Evolutionary conservation across 495 filamentous ascomycete genomes (phyloP), one percentile per base, ranked within the genome.

Genomic region (Polyplosphaeria fusca): DNA sequence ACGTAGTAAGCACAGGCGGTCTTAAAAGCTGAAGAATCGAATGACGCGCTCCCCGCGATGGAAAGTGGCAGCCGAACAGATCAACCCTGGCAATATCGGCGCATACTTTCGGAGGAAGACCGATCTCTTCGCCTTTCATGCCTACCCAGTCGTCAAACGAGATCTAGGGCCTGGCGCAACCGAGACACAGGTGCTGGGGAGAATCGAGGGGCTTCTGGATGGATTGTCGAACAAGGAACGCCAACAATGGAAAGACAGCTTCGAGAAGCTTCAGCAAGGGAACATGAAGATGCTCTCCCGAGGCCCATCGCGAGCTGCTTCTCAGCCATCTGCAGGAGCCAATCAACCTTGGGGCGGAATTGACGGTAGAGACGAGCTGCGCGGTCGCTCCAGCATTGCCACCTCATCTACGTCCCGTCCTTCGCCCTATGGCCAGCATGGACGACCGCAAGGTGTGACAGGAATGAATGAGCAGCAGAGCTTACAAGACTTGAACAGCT

Each of bases 81-180:
- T 58, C 24, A 18, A 9, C 27, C 13, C 25, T 3, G 40, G 20
- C 18, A 27, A 28, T 18, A 12, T 54, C 47, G 28, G 25, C 3
- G 16, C 3, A 2, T 23, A 42, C 25, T 60, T 60, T 27, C 1
- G 38, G 18, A 25, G 19, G 14, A 38, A 4, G 16, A 23, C 26
- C 12, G 56, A 60, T 27, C 56, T 60, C 12, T 59, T 59, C 20
- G 47, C 55, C 2, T 59, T 37, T 22, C 55, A 59, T 27, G 55
- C 55, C 9, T 23, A 53, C 13, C 48, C 56, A 4, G 25, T 60
- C 18, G 35, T 43, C 4, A 23, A 48, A 27, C 9, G 22, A 1
- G 44, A 54, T 20, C 48, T 60, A 5, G 56, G 49, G 5, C 5
- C 40, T 5, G 13, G 1, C 13, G 49, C 56, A 14, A 28, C 26